These are phyloP conservation scores for Beauveria sp. DNA, from an alignment of 2,329 filamentous ascomycete genomes.

Conservation along the genomic window DNA sequence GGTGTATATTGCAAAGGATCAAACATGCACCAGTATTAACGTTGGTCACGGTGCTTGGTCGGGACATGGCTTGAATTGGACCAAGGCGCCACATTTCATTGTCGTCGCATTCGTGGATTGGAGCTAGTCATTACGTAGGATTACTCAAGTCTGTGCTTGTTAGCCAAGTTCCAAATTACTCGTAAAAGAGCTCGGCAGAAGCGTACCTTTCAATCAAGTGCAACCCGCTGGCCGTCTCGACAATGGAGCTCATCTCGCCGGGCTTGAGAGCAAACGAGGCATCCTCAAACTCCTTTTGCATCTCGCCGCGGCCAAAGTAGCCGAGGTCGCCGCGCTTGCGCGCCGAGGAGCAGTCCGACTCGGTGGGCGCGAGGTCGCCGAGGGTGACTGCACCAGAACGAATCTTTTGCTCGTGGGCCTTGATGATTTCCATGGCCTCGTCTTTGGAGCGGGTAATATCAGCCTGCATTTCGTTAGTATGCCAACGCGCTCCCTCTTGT, in stretches of 20 bases:
- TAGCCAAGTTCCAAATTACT: not conserved
- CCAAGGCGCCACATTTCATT: not conserved
- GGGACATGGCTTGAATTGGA: not conserved
- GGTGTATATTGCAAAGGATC: not conserved
- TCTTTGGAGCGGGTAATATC: constrained; percentile 84
- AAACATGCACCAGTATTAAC: not conserved
- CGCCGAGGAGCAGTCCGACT: constrained; percentile 94
- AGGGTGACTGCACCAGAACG: constrained; percentile 59
- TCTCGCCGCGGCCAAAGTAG: constrained; percentile 88
- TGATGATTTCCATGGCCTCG: constrained; percentile 72
- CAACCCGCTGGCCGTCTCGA: constrained; percentile 88
- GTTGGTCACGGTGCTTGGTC: not conserved
- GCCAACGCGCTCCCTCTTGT: no score
- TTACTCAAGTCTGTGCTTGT: not conserved
- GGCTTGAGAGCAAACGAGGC: constrained; percentile 84
- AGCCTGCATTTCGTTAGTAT: constrained; percentile 32
- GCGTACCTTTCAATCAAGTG: constrained; percentile 89
- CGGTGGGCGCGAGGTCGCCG: constrained; percentile 77
- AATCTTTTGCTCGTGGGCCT: constrained; percentile 69
- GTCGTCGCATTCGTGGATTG: not conserved
- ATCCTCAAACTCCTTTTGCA: constrained; percentile 99
- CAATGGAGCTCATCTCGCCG: constrained; percentile 77
- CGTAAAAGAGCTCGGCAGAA: no score
- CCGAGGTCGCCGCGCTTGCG: constrained; percentile 91
- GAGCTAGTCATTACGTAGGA: not conserved